Evolutionary conservation across 805 yeast genomes (phyloP), one percentile per base, ranked within the genome.

Genomic region (Candida montana): DNA sequence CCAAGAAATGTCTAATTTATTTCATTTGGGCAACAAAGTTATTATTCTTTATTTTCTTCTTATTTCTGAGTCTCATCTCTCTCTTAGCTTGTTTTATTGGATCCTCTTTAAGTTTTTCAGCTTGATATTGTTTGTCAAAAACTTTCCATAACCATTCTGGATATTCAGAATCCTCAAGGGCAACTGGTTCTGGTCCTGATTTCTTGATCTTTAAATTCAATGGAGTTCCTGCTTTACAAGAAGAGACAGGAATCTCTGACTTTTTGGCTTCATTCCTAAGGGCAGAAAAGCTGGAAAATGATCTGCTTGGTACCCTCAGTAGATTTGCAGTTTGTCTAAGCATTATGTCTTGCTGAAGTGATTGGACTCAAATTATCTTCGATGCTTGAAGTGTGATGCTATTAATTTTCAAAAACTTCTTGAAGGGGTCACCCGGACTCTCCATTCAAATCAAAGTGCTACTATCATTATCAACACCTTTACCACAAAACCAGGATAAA

Each of bases 121-220:
- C 68, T 55, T 77, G 80, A n/a, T 75, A 75, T 30, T 75, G 74
- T 39, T 74, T 68, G 61, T 90, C 95, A 26, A 89, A 72, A 36
- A 86, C 69, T 5, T 74, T 77, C 98, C 98, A 93, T 40, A 91
- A 71, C 99, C 99, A 91, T 34, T 74, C 85, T 5, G 99, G 99
- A 58, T 91, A 91, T 54, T 90, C 95, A 30, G 69, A 69, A 59
- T 93, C 98, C 47, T 83, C 87, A 41, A 83, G 63, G 2, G 98
- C 98, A 5, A 87, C 79, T 8, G 95, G 88, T 52, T 89, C 96
- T 45, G 81, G 78, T n/a, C 91, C 95, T 29, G 73, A 71, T 57
- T 88, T 89, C 57, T 76, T 76, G 33, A 91, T 72, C 53, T 84
- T 83, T 54, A 89, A 65, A 49, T 82, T 81, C 46, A 85, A 67